Percentiles rank a stretch among this genome's conserved stretches.
phyloP scores from a whole-genome alignment of 345 rosid genomes.

The Eucalyptus tenuipes region DNA sequence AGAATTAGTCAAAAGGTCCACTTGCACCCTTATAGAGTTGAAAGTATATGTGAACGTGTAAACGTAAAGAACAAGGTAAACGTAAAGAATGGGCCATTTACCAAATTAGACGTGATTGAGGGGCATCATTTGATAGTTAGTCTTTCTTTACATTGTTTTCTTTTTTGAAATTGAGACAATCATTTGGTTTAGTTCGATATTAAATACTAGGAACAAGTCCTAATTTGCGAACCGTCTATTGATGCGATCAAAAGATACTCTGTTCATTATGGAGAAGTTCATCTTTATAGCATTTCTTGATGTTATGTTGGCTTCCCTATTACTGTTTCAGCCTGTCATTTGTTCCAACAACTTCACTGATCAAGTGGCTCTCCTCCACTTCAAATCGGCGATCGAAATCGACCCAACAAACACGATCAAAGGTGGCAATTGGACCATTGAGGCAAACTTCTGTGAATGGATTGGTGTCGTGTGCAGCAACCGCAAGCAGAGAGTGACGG shows the following conservation, averaged over 20 bases:
- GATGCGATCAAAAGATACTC: background rate
- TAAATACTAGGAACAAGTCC: background rate
- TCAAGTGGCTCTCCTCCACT: background rate
- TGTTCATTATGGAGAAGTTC: background rate
- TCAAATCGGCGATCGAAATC: background rate
- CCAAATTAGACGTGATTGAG: accelerated
- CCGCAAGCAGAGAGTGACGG: background rate
- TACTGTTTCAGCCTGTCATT: background rate
- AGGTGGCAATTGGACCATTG: background rate
- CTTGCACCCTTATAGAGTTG: accelerated
- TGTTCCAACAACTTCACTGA: background rate
- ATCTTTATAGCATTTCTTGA: background rate
- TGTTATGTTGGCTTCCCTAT: background rate
- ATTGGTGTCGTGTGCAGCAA: background rate
- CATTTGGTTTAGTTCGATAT: background rate
- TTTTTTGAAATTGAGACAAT: background rate
- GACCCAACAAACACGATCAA: background rate
- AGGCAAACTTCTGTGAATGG: background rate
- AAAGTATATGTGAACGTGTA: background rate
- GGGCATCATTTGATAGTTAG: background rate
- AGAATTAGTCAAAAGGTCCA: background rate
- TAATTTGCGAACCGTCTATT: background rate
- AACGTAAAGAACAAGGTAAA: background rate
- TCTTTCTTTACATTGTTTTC: background rate
- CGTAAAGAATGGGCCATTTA: background rate